Conservation (phyloP, 169 alveolate species). For the Plasmodium coatneyi region DNA sequence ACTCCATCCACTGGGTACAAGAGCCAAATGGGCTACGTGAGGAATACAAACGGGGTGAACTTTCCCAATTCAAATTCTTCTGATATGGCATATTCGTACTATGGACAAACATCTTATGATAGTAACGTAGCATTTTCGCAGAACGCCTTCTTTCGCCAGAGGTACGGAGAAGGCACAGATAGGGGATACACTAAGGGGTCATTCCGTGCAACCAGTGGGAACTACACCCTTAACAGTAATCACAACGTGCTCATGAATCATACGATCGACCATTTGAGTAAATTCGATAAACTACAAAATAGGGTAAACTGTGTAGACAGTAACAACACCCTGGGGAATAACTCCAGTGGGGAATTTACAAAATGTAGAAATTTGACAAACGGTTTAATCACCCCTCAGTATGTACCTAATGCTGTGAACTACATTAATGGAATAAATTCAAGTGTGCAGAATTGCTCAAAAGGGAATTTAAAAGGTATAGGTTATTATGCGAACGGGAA, state of each 20-base stretch:
- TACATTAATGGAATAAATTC: not conserved
- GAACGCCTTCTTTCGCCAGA: not conserved
- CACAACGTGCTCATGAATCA: not conserved
- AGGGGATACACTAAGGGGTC: not conserved
- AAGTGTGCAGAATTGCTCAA: slow-evolving; percentile 10
- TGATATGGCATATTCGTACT: not conserved
- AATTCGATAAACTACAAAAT: not conserved
- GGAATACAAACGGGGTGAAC: not conserved
- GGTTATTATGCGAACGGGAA: not conserved
- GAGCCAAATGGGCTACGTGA: not conserved
- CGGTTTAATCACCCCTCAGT: not conserved
- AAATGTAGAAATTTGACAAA: not conserved
- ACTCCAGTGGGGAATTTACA: not conserved
- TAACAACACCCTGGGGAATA: not conserved
- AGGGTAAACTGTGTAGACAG: not conserved
- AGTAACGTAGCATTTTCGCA: not conserved
- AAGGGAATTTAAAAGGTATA: not conserved
- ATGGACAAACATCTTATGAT: not conserved
- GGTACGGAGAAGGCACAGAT: not conserved
- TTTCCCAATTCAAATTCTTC: not conserved
- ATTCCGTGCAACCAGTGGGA: not conserved
- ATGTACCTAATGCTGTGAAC: not conserved
- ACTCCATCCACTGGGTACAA: not conserved
- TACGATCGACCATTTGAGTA: not conserved
- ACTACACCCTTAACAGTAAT: not conserved